Conservation (phyloP, 2,329 filamentous ascomycete genomes). For the Fusarium sp. region DNA sequence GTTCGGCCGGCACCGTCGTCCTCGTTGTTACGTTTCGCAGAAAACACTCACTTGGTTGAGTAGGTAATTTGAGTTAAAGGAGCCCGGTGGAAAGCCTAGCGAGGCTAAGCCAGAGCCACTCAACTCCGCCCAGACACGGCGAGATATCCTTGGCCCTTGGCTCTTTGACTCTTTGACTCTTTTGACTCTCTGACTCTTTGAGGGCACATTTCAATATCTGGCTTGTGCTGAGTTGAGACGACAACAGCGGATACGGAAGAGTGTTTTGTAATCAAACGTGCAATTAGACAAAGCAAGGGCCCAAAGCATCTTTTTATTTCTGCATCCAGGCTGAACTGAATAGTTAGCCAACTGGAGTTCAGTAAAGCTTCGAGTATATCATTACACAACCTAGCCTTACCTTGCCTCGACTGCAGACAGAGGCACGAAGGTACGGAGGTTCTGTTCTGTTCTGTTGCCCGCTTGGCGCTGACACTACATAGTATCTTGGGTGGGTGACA, state of each 20-base stretch:
- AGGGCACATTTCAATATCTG: constrained; percentile 22
- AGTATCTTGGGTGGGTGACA: constrained; percentile 31
- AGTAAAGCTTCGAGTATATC: too few relatives aligned
- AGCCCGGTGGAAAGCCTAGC: constrained; percentile 29
- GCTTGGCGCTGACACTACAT: constrained; percentile 35
- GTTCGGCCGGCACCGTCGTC: constrained; percentile 30
- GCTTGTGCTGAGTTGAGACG: constrained; percentile 22
- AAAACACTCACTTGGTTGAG: constrained; percentile 22
- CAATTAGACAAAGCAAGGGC: neutral
- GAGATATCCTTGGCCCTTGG: constrained; percentile 21
- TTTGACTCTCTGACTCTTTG: too few relatives aligned
- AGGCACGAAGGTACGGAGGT: constrained; percentile 3
- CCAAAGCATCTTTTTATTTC: too few relatives aligned
- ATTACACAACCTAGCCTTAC: neutral
- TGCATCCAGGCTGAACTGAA: too few relatives aligned
- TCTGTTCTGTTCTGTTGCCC: constrained; percentile 4
- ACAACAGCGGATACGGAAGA: constrained; percentile 8
- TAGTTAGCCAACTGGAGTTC: too few relatives aligned
- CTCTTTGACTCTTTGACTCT: too few relatives aligned
- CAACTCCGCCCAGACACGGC: constrained; percentile 30
- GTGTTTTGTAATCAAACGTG: neutral
- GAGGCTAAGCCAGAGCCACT: constrained; percentile 32
- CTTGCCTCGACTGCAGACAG: constrained; percentile 15
- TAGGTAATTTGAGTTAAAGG: too few relatives aligned
- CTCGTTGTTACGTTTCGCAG: constrained; percentile 13